Conservation (phyloP, 1,139 yeast species). For the Meyerozyma athensensis region DNA sequence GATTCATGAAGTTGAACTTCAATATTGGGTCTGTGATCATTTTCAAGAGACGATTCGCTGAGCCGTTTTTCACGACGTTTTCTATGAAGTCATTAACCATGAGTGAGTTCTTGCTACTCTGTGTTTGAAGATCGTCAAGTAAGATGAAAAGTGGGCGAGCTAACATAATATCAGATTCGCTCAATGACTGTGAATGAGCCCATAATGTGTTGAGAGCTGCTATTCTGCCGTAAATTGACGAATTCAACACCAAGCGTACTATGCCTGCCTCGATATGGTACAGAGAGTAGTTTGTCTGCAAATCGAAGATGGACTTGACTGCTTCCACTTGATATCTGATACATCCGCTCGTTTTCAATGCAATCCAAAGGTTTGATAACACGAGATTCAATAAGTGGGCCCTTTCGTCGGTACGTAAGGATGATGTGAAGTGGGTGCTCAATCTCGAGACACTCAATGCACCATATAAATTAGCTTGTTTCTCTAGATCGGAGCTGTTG, state of each 20-base stretch:
- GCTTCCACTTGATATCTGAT: conserved; percentile 56
- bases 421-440: conserved; percentile 32
- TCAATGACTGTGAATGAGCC: conserved; percentile 47
- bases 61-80: conserved; percentile 47
- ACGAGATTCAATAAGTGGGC: conserved; percentile 31
- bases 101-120: conserved; percentile 36
- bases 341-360: conserved; percentile 42
- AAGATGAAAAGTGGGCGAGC: conserved; percentile 64
- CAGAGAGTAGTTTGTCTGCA: conserved; percentile 32
- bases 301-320: conserved; percentile 46
- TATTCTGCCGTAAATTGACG: conserved; percentile 34
- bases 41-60: conserved; percentile 56
- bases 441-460: conserved; percentile 48
- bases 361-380: conserved; percentile 42
- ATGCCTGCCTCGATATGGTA: conserved; percentile 59
- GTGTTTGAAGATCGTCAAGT: conserved; percentile 53
- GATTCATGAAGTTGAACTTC: conserved; percentile 29
- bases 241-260: conserved; percentile 40
- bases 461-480: conserved; percentile 16
- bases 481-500: conserved; percentile 13
- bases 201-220: conserved; percentile 54
- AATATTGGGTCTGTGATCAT: conserved; percentile 50
- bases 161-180: conserved; percentile 44
- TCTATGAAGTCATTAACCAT: conserved; percentile 56
- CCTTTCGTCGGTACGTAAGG: conserved; percentile 21